These are phyloP conservation scores for Hibiscus mutabilis DNA, from an alignment of 345 rosid genomes.

Conservation along the genomic window DNA sequence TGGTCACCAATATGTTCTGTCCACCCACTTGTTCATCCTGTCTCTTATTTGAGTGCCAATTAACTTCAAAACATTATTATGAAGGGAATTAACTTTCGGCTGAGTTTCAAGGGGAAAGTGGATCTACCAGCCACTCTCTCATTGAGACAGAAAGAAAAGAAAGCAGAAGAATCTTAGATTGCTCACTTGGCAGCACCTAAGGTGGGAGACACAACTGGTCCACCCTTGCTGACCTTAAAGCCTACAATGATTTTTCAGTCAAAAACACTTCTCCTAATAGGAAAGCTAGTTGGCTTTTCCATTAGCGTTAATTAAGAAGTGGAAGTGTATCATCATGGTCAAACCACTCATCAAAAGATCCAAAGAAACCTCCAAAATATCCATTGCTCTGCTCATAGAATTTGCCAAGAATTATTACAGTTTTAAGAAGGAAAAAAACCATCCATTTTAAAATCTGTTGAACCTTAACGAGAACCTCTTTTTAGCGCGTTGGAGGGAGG, in stretches of 20 bases:
- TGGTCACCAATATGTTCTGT: constrained; percentile 2
- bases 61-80: constrained; percentile 25
- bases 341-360: constrained; percentile 13
- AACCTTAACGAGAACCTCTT: background rate
- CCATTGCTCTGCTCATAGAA: constrained; percentile 4
- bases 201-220: constrained; percentile 48
- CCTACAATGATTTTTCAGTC: constrained; percentile 32
- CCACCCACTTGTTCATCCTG: constrained; percentile 17
- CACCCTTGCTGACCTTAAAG: constrained; percentile 36
- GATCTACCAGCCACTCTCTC: constrained; percentile 21
- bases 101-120: constrained; percentile 22
- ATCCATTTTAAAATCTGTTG: background rate
- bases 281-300: constrained; percentile 11
- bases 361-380: constrained; percentile 11
- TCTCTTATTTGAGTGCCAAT: constrained; percentile 13
- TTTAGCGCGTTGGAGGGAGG: background rate
- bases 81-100: constrained; percentile 27
- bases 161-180: constrained; percentile 26
- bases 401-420: background rate
- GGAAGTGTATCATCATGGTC: constrained; percentile 13
- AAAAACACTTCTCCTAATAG: constrained; percentile 18
- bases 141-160: constrained; percentile 31
- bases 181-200: constrained; percentile 22
- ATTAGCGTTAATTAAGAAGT: constrained; percentile 7
- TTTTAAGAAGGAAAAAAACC: background rate